Conservation (phyloP, 1,284 basidiomycete species). For the Irpex sp. region DNA sequence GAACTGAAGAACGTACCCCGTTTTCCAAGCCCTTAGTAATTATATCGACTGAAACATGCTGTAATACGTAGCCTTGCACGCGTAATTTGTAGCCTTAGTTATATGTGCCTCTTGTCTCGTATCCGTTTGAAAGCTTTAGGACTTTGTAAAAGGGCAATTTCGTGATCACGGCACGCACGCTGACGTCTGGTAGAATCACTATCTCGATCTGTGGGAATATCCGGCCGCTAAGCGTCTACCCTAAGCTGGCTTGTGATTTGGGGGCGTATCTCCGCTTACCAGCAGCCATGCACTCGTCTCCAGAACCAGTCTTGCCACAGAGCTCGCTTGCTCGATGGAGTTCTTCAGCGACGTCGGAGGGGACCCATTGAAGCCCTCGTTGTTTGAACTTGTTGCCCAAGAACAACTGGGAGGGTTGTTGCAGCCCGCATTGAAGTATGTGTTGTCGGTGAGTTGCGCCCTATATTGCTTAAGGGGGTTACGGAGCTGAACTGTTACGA, state of each 20-base stretch:
- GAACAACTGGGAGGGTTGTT: constrained; percentile 91
- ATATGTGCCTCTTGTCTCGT: too few relatives aligned
- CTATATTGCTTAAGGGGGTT: not conserved
- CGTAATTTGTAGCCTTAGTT: too few relatives aligned
- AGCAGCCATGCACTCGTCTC: constrained; percentile 2
- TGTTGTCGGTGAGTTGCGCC: constrained; percentile 68
- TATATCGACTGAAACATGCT: too few relatives aligned
- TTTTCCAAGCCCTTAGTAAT: too few relatives aligned
- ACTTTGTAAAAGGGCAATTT: too few relatives aligned
- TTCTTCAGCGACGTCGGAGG: constrained; percentile 74
- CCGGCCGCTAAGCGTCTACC: not conserved
- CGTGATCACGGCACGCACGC: too few relatives aligned
- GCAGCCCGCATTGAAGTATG: constrained; percentile 94
- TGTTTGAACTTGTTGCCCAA: constrained; percentile 95
- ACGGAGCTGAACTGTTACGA: not conserved
- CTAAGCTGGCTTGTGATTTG: constrained; percentile 1
- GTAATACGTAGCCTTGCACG: too few relatives aligned
- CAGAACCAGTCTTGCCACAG: not conserved
- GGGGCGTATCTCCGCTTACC: not conserved
- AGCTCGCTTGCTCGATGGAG: constrained; percentile 50
- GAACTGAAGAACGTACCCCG: too few relatives aligned
- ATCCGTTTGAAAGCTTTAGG: too few relatives aligned
- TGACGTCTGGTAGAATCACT: not conserved
- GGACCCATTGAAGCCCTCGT: constrained; percentile 79
- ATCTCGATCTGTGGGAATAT: not conserved